Evolutionary conservation across 495 filamentous ascomycete genomes (phyloP).

Genomic region (Penicillium lagena): DNA sequence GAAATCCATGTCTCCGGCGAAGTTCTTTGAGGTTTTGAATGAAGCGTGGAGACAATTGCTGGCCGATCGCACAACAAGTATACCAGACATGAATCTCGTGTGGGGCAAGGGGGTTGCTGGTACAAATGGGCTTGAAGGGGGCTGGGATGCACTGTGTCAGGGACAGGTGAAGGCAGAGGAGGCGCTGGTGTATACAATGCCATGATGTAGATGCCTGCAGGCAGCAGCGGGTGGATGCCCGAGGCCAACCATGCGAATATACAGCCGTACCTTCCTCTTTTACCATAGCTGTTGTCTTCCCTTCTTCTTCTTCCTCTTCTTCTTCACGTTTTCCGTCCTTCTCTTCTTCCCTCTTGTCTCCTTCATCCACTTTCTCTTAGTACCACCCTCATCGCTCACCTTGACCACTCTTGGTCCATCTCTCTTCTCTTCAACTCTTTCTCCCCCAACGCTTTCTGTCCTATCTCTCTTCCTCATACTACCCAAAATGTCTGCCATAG

Average conservation of each 20-base stretch:
- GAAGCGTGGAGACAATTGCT: constrained; percentile 29
- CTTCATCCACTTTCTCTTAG: not conserved
- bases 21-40: constrained; percentile 20
- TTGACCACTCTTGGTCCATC: too few relatives aligned
- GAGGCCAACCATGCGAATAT: constrained; percentile 1
- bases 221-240: constrained; percentile 2
- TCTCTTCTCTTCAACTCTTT: not conserved
- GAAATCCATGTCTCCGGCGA: constrained; percentile 14
- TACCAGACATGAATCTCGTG: constrained; percentile 24
- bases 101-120: constrained; percentile 39
- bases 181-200: constrained; percentile 32
- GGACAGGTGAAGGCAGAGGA: constrained; percentile 35
- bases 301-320: not conserved
- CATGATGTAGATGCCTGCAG: not conserved
- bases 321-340: too few relatives aligned
- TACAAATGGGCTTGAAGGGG: constrained; percentile 26
- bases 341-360: not conserved
- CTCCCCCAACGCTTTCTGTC: not conserved
- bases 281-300: not conserved
- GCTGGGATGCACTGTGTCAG: constrained; percentile 36
- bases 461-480: not conserved
- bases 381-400: not conserved
- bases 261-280: not conserved
- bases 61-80: constrained; percentile 17
- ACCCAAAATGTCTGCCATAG: constrained; percentile 13